Evolutionary conservation across 2,329 filamentous ascomycete genomes (phyloP).

Genomic region (Arthrobotrys megalospora): DNA sequence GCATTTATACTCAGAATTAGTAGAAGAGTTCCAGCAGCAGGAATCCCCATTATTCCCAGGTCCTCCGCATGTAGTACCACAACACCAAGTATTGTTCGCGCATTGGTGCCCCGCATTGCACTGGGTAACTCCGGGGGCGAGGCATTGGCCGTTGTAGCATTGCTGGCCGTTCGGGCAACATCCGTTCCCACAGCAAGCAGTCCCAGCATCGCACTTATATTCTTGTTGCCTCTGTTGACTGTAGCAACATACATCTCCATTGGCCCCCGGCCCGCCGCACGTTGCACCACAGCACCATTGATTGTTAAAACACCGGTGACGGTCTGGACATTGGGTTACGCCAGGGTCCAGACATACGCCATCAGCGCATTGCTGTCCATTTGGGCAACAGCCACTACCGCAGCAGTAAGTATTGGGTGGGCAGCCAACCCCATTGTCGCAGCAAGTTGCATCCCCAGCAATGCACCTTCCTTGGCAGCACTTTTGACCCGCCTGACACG

Average conservation of each 20-base stretch:
- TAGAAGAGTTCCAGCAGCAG: conserved; percentile 14
- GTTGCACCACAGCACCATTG: conserved; percentile 13
- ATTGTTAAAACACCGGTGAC: background rate
- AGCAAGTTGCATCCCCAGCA: conserved; percentile 10
- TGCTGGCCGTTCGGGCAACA: conserved; percentile 14
- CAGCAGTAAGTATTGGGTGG: conserved; percentile 2
- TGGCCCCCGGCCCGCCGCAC: conserved; percentile 5
- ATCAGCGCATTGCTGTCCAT: conserved; percentile 5
- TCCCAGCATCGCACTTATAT: background rate
- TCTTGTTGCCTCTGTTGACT: background rate
- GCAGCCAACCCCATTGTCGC: conserved; percentile 15
- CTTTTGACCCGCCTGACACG: conserved; percentile 4
- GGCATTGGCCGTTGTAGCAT: conserved; percentile 28
- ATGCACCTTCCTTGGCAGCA: conserved; percentile 20
- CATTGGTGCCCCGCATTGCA: background rate
- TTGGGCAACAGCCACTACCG: conserved; percentile 1
- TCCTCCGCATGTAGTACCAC: conserved; percentile 17
- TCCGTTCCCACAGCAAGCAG: conserved; percentile 14
- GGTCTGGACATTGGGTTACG: conserved; percentile 1
- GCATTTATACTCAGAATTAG: background rate
- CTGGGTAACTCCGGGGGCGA: conserved; percentile 13
- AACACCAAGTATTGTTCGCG: conserved; percentile 32
- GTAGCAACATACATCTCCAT: conserved; percentile 24
- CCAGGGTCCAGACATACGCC: background rate
- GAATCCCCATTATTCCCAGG: conserved; percentile 17